phyloP scores from a whole-genome alignment of 2,329 filamentous ascomycete genomes.

The Phialophora tarda region DNA sequence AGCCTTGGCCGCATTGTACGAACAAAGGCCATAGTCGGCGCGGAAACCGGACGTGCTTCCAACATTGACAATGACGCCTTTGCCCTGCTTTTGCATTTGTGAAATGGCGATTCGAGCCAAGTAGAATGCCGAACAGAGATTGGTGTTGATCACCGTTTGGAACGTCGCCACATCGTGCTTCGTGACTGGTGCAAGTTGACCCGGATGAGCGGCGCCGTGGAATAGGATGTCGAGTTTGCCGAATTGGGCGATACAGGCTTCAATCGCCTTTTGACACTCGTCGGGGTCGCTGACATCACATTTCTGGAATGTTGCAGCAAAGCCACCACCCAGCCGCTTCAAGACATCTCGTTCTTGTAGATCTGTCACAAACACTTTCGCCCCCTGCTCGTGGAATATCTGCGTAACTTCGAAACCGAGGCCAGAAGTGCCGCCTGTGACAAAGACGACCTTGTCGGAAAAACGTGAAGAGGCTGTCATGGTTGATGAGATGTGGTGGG shows the following conservation, averaged over 20 bases:
- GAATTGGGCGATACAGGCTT: conserved; percentile 19
- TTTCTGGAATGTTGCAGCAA: conserved; percentile 15
- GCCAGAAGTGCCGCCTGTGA: conserved; percentile 21
- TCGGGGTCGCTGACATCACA: conserved; percentile 23
- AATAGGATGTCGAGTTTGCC: conserved; percentile 79
- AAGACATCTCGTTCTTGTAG: conserved; percentile 22
- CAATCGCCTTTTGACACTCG: conserved; percentile 21
- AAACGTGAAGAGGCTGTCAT: no score
- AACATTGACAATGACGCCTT: conserved; percentile 51
- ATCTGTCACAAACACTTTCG: conserved; percentile 21
- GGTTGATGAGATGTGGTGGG: no score
- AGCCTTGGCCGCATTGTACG: conserved; percentile 55
- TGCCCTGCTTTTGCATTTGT: conserved; percentile 86
- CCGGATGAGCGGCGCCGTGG: conserved; percentile 85
- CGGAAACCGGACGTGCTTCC: conserved; percentile 18
- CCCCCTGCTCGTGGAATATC: conserved; percentile 22
- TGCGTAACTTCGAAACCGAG: conserved; percentile 11
- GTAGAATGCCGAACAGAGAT: conserved; percentile 26
- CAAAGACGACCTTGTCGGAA: conserved; percentile 15
- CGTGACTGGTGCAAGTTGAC: conserved; percentile 2
- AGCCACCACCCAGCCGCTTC: conserved; percentile 1
- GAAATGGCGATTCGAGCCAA: conserved; percentile 62
- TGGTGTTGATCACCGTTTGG: conserved; percentile 77
- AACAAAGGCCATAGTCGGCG: conserved; percentile 23
- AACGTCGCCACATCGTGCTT: conserved; percentile 90